phyloP scores from a whole-genome alignment of 2,329 filamentous ascomycete genomes.

The Mycogone perniciosa region DNA sequence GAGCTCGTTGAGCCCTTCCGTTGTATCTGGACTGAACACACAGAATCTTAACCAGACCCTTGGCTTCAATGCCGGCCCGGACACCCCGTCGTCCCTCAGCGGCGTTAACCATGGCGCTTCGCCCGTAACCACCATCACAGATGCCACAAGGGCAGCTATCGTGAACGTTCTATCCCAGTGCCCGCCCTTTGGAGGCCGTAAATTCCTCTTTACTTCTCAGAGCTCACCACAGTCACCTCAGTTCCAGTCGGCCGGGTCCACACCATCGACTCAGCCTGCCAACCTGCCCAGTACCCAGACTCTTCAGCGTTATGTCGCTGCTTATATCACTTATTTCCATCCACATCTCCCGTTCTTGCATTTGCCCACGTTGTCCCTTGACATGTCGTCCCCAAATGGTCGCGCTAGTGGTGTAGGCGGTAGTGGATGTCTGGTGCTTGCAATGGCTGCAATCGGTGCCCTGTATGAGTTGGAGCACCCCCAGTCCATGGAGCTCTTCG shows the following conservation, averaged over 20 bases:
- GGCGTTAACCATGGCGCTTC: constrained; percentile 54
- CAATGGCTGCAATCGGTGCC: constrained; percentile 73
- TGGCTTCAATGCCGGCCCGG: constrained; percentile 58
- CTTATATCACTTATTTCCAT: constrained; percentile 89
- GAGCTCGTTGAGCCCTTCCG: constrained; percentile 65
- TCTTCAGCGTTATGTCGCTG: constrained; percentile 81
- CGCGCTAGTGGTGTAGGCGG: constrained; percentile 61
- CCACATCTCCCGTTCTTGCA: constrained; percentile 94
- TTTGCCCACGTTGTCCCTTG: constrained; percentile 85
- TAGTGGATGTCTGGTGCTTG: constrained; percentile 76
- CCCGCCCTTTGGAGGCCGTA: constrained; percentile 50
- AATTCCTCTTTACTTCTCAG: constrained; percentile 56
- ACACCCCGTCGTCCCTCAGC: constrained; percentile 66
- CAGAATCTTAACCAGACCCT: constrained; percentile 60
- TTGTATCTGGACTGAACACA: constrained; percentile 58
- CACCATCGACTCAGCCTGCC: constrained; percentile 46
- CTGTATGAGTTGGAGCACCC: constrained; percentile 80
- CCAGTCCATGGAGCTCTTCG: constrained; percentile 79
- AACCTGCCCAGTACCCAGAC: constrained; percentile 74
- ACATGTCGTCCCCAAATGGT: constrained; percentile 62
- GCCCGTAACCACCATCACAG: constrained; percentile 58
- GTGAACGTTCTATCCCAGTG: constrained; percentile 54
- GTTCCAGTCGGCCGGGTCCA: constrained; percentile 40
- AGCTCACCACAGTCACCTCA: constrained; percentile 50
- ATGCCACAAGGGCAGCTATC: constrained; percentile 56